Base-by-base conservation (phyloP, 73 alveolate species). In the Paramecium sonneborni region DNA sequence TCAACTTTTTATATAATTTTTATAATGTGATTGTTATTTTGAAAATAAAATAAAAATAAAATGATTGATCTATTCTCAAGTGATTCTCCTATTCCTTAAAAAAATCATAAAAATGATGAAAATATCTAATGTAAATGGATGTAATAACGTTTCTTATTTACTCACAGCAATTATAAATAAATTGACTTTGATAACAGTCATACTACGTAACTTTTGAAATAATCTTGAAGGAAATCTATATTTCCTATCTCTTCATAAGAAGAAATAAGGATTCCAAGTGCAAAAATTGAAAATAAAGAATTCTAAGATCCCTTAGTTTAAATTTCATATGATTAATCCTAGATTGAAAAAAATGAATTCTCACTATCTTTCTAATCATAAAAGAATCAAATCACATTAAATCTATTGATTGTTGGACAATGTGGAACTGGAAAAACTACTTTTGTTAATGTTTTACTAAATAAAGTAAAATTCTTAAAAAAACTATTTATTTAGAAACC, bases 381-480 rank as follows among this genome's bases (percentile, higher is more conserved):
- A 10, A 62, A 62, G 84, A 62, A 24, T 62, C 26, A 26, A 62
- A 46, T 62, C 26, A 26, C 84, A 6, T 28, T 88, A 39, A 88
- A 88, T 18, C 34, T 70, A 10, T 38, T 88, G 89, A 88, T 88
- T 9, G 94, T 62, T 9, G 94, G 94, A 24, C 48, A 48, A 21
- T 30, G 52, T 56, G 94, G 91, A 37, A 21, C 74, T 43, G 94
- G 94, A 23, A 88, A 88, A 70, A 24, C 91, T 9, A 88, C 91
- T 39, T 88, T 88, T 39, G 84, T 88, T 10, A 84, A 68, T 32
- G 94, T 62, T 18, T 69, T 88, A 37, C 43, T 88, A 44, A 88
- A 88, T 62, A 62, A 62, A 15, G 84, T 62, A 62, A 62, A 15
- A 62, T 23, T 32, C 44, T 14, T 30, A 38, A 62, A 82, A 69